These are phyloP conservation scores for Boletus tylopilopsis DNA, from an alignment of 768 basidiomycete species.

Conservation along the genomic window DNA sequence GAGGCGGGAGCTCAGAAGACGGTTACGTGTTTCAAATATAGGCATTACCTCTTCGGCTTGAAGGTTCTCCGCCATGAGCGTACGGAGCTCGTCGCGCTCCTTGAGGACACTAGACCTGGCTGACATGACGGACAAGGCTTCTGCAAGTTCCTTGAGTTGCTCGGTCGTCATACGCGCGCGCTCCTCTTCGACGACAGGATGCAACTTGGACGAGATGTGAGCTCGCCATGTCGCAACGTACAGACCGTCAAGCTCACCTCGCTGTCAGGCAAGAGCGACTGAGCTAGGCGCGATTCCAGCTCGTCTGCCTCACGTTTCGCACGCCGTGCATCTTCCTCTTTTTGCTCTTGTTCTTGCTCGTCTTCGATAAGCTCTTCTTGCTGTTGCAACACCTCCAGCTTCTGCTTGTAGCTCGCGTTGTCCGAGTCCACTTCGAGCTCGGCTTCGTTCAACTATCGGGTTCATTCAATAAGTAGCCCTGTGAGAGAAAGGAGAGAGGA, in stretches of 20 bases:
- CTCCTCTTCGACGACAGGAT: constrained; percentile 56
- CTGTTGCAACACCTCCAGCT: constrained; percentile 94
- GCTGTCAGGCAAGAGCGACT: constrained; percentile 82
- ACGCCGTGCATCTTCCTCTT: constrained; percentile 88
- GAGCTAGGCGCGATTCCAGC: constrained; percentile 71
- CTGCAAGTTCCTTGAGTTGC: constrained; percentile 90
- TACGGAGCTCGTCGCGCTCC: constrained; percentile 88
- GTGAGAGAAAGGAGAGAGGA: constrained; percentile 3
- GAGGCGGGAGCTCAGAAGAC: not conserved
- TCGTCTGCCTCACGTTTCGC: constrained; percentile 80
- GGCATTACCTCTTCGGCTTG: constrained; percentile 75
- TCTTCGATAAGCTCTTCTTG: constrained; percentile 99
- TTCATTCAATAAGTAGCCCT: not conserved
- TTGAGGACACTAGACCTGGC: constrained; percentile 94
- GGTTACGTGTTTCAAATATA: not conserved
- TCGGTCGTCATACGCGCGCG: constrained; percentile 97
- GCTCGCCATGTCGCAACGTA: not conserved
- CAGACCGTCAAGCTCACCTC: constrained; percentile 49
- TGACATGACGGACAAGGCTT: constrained; percentile 86
- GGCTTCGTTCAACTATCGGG: constrained; percentile 83
- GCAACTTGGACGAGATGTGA: constrained; percentile 40
- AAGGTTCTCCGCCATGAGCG: constrained; percentile 92
- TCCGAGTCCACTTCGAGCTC: constrained; percentile 95
- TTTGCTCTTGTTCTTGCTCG: constrained; percentile 96
- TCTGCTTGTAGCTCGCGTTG: constrained; percentile 94